phyloP scores from a whole-genome alignment of 164 flowering plant species.

The Vitis rupestris region DNA sequence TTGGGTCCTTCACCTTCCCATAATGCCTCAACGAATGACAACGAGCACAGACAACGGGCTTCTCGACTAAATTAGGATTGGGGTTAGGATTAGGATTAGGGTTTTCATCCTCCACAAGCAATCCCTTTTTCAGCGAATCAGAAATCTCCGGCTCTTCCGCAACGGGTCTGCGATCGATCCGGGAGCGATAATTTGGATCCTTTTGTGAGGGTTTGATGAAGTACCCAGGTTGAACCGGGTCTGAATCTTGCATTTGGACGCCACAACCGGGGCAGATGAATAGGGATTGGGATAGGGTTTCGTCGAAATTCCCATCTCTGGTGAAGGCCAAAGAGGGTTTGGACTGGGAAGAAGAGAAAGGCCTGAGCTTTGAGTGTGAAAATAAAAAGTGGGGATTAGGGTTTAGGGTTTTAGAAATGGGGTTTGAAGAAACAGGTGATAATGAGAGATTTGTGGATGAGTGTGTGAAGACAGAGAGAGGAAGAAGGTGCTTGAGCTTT shows the following conservation, averaged over 20 bases:
- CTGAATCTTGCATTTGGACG: conserved; percentile 68
- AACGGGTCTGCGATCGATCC: conserved; percentile 30
- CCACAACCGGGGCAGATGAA: conserved; percentile 89
- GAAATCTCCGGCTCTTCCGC: conserved; percentile 62
- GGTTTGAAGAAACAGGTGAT: neutral
- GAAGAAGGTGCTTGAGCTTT: conserved; percentile 18
- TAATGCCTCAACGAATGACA: conserved; percentile 85
- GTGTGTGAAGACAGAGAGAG: conserved; percentile 4
- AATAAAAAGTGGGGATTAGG: neutral
- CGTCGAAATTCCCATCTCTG: conserved; percentile 84
- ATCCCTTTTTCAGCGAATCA: conserved; percentile 57
- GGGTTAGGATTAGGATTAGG: neutral
- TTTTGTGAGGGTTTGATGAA: conserved; percentile 56
- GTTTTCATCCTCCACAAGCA: conserved; percentile 24
- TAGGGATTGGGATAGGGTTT: conserved; percentile 22
- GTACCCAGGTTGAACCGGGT: conserved; percentile 75
- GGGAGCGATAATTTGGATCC: conserved; percentile 29
- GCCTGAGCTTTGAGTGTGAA: neutral
- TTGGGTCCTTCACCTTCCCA: conserved; percentile 74
- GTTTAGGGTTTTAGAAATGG: neutral
- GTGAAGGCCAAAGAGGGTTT: conserved; percentile 15
- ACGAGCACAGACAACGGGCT: conserved; percentile 78
- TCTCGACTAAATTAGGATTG: conserved; percentile 6
- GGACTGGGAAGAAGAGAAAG: conserved; percentile 9
- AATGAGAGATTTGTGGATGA: neutral